phyloP scores from a whole-genome alignment of 2,329 filamentous ascomycete species.

The Penicillium occitanis region DNA sequence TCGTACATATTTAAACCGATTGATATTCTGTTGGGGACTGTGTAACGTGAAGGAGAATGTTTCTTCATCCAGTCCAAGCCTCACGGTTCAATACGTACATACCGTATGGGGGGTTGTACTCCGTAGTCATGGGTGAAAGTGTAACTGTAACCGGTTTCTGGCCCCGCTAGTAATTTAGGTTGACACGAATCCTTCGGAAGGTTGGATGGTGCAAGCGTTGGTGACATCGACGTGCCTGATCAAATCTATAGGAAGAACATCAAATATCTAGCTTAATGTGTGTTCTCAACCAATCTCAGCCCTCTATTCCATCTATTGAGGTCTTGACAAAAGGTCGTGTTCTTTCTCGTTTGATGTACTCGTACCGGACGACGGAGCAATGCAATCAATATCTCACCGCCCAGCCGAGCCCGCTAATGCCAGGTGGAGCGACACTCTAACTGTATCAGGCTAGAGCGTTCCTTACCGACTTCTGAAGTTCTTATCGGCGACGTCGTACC shows the following conservation, averaged over 20 bases:
- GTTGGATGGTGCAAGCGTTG: neutral
- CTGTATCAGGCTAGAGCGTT: neutral
- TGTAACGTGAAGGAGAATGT: neutral
- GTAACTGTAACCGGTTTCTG: conserved; percentile 11
- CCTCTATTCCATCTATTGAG: neutral
- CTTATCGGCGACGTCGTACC: neutral
- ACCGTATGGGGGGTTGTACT: neutral
- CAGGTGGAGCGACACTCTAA: neutral
- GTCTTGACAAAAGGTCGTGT: neutral
- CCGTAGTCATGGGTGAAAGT: neutral
- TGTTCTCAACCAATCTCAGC: too few species aligned
- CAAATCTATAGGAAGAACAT: neutral
- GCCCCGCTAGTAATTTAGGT: conserved; percentile 12
- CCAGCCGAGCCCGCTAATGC: conserved; percentile 6
- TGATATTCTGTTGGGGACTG: neutral
- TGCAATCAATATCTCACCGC: conserved; percentile 3
- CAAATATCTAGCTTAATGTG: neutral
- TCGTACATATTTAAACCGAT: neutral
- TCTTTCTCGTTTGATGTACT: neutral
- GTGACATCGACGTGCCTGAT: neutral
- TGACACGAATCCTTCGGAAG: conserved; percentile 1
- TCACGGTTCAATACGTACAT: neutral
- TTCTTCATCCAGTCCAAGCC: neutral
- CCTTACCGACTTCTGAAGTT: conserved; percentile 9
- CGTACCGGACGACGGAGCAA: neutral